phyloP scores from a whole-genome alignment of 257 asterid species.

The Forsythia suspensa region DNA sequence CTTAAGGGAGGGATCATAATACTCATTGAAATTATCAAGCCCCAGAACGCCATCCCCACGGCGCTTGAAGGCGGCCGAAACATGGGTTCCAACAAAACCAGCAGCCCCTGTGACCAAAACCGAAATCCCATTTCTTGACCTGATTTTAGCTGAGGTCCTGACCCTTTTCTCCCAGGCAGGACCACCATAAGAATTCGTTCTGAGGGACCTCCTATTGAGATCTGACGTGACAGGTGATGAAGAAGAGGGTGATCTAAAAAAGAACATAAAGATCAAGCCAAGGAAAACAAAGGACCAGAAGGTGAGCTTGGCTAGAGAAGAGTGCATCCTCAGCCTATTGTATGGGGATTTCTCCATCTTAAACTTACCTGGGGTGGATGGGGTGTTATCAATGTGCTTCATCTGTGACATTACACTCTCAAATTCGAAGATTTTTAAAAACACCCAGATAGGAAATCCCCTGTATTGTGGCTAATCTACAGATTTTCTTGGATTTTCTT shows the following conservation, averaged over 20 bases:
- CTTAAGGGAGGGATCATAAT: slow-evolving; percentile 24
- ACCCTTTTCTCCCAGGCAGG: slow-evolving; percentile 13
- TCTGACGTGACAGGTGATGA: background rate
- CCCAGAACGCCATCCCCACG: slow-evolving; percentile 30
- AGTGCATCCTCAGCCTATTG: slow-evolving; percentile 9
- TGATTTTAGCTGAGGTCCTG: slow-evolving; percentile 5
- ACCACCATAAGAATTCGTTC: slow-evolving; percentile 3
- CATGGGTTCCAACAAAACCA: slow-evolving; percentile 29
- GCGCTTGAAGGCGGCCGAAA: slow-evolving; percentile 21
- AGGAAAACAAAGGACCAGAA: slow-evolving; percentile 6
- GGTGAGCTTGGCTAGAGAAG: slow-evolving; percentile 5
- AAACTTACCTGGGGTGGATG: slow-evolving; percentile 23
- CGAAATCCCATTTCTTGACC: slow-evolving; percentile 19
- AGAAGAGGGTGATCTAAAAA: slow-evolving; percentile 12
- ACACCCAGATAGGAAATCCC: slow-evolving; percentile 23
- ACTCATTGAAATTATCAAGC: slow-evolving; percentile 22
- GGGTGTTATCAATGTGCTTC: slow-evolving; percentile 78
- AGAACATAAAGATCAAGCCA: background rate
- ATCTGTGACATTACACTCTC: slow-evolving; percentile 33
- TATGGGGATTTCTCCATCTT: slow-evolving; percentile 14
- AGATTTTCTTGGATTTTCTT: slow-evolving; percentile 18
- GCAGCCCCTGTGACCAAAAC: slow-evolving; percentile 28
- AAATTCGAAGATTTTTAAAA: slow-evolving; percentile 26
- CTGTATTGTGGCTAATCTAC: slow-evolving; percentile 22
- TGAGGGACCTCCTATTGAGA: slow-evolving; percentile 8